Evolutionary conservation across 129 eudicot genomes (phyloP), one percentile per base, ranked within the genome.

Genomic region (Artemisia tridentata): DNA sequence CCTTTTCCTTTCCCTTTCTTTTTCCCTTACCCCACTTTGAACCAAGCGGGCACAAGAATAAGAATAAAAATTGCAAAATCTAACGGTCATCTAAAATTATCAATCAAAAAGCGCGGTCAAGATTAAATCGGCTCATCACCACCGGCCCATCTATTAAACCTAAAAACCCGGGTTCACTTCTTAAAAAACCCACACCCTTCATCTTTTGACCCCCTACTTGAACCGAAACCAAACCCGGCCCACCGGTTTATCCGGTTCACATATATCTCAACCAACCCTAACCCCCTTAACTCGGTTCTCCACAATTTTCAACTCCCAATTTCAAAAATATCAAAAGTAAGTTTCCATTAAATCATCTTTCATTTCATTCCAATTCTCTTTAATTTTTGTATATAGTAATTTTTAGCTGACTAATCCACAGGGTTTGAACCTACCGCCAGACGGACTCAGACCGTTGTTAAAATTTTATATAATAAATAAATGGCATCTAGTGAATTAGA

Each of bases 211-310:
- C 81, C 21, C 61, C 25, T 63, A 63, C 43, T 63, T 20, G 34
- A 62, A 71, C 84, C 88, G 81, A 70, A 79, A 60, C 52, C 50
- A 84, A 79, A 81, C 68, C 86, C 85, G 74, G 53, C 72, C 57
- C 45, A 57, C 97, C 97, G 93, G 98, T 86, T 75, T 72, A 83
- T 82, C 95, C 85, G 86, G 82, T 81, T 67, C 47, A 66, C 85
- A 71, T 78, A 80, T 79, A 75, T 76, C 80, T 18, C n/a, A 31
- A 59, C 72, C n/a, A 31, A 59, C 72, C 84, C 76, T 64, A 72
- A 78, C 79, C 78, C 34, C 74, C 79, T 69, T 65, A 75, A 86
- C 90, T 84, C 96, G 90, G 89, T 59, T 78, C 67, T 61, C 62
- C 78, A 51, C n/a, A 68, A 72, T 25, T 48, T 68, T 27, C 74